Evolutionary conservation across 495 filamentous ascomycete genomes (phyloP), one percentile per base, ranked within the genome.

Genomic region (Hyaloscypha bicolor): DNA sequence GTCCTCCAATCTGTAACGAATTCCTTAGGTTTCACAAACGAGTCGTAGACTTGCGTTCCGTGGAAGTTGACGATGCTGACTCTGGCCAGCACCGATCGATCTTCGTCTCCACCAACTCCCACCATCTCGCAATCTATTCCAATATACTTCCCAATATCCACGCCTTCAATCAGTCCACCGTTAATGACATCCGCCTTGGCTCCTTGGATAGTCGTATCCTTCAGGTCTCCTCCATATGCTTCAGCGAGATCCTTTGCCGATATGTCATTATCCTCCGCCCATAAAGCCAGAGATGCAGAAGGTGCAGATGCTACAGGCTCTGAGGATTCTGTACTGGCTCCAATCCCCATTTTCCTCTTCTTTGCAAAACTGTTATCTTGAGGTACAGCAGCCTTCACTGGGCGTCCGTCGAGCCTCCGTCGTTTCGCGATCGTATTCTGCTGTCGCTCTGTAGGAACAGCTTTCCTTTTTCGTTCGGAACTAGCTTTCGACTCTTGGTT

Each of bases 41-140:
- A 91, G 81, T 99, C 95, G 80, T 97, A 94, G 55, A 99, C 75
- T 71, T 96, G 90, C 48, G 90, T 84, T 29, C 93, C 92, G 77
- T 97, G 92, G 81, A 91, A 99, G 73, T 97, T 96, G 72, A 97
- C 93, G 29, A 96, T 81, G 73, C 90, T 93, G 62, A 93, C 89
- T 14, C 95, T 85, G 3, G 96, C 95, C 35, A 98, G 85, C 3
- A 85, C 86, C 12, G 88, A 90, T 12, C 80, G 77, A 72, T 91
- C 86, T 51, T 90, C 87, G 4, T 83, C 83, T 1, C 90, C 87
- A 2, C 93, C 93, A 12, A 93, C 87, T 48, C 95, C 95, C 21
- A 99, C 94, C 95, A 99, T 99, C 79, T 99, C 95, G 78, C 95
- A 98, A 80, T 99, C 96, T 55, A 99, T 85, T 39, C 92, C 90